Evolutionary conservation across 495 filamentous ascomycete genomes (phyloP).

Genomic region (Aspergillus bridgeri): DNA sequence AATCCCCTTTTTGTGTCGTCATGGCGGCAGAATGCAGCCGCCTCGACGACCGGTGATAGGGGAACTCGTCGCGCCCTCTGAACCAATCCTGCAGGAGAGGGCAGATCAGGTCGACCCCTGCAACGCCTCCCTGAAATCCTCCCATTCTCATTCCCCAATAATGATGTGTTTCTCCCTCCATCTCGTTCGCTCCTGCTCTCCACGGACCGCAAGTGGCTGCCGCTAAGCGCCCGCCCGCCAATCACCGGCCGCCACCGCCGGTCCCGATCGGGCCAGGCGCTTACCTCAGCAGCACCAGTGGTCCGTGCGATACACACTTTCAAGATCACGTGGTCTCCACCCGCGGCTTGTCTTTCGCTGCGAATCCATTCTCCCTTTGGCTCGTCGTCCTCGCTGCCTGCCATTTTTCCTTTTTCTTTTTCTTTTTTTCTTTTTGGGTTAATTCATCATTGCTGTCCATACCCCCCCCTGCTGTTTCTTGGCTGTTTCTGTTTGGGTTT

Average conservation of each 20-base stretch:
- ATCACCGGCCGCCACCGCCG: constrained; percentile 1
- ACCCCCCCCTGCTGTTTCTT: no score
- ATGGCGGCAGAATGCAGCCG: no score
- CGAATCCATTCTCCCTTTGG: background rate
- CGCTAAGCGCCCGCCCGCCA: constrained; percentile 13
- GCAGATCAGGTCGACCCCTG: no score
- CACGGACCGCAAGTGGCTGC: constrained; percentile 22
- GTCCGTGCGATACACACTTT: constrained; percentile 21
- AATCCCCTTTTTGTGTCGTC: no score
- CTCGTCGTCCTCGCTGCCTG: constrained; percentile 1
- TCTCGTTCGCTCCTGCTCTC: constrained; percentile 1
- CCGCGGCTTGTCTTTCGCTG: constrained; percentile 6
- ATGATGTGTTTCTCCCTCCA: constrained; percentile 7
- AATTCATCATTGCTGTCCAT: no score
- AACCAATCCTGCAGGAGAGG: no score
- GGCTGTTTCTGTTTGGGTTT: background rate
- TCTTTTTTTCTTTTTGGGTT: constrained; percentile 9
- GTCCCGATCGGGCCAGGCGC: constrained; percentile 10
- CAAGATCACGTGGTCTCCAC: constrained; percentile 27
- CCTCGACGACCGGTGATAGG: no score
- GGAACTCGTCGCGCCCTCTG: no score
- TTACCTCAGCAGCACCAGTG: constrained; percentile 17
- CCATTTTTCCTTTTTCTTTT: constrained; percentile 8
- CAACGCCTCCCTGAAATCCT: no score
- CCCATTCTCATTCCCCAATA: no score